Evolutionary conservation across 2,329 filamentous ascomycete species (phyloP), one percentile per base, ranked within the genome.

Genomic region (Arthrobotrys megalospora): DNA sequence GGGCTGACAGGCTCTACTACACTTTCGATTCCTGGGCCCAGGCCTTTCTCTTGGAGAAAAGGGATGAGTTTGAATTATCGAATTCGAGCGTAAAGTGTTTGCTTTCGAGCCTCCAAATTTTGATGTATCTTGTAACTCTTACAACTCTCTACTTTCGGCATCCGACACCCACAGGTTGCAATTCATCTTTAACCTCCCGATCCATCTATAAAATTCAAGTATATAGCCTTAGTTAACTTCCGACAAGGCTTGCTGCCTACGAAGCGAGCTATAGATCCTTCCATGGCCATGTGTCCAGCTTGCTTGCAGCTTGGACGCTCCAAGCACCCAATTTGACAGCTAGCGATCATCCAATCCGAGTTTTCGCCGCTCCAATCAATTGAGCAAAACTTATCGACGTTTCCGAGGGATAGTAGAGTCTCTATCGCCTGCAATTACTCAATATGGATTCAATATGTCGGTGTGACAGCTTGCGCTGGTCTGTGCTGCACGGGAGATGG

Each of bases 231-330:
- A 14, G 34, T 43, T 28, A 28, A 28, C 24, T 28, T 43, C 16
- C 36, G 36, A 45, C 58, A 47, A 63, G 58, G 58, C 58, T 63
- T 32, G 52, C 52, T 12, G 32, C 52, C 16, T 58, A 58, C 14
- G 10, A 32, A 38, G n/a, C 32, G n/a, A 21, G 3, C 6, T 8
- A 8, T n/a, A 58, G 52, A 58, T 38, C 52, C 52, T 53, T 3
- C 32, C n/a, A 2, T 6, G 8, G n/a, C n/a, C 52, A 38, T 6
- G 8, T 19, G 3, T 58, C n/a, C n/a, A 38, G 52, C 32, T 34
- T 16, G 12, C 36, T 38, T 38, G 36, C 36, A 38, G 8, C 12
- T n/a, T n/a, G n/a, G 11, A 36, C 16, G 14, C 7, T 55, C n/a
- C n/a, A 58, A 6, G 16, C 32, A 12, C n/a, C 32, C 3, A 38